Evolutionary conservation across 2,329 filamentous ascomycete species (phyloP), one percentile per base, ranked within the genome.

Genomic region (Fusarium denticulatum): DNA sequence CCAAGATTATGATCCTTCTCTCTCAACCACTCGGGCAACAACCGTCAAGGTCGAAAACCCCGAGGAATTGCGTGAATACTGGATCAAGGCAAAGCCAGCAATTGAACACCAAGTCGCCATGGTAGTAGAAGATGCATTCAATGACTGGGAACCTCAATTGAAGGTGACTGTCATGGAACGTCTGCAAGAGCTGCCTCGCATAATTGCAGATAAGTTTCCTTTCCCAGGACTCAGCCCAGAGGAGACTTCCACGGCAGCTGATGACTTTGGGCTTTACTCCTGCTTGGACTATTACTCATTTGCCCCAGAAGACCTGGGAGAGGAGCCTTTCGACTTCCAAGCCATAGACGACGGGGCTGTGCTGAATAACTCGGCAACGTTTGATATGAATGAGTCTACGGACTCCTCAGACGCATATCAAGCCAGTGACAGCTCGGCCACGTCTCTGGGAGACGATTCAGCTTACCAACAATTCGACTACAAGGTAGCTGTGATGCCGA

Each of bases 401-500:
- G 71, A 74, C n/a, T 74, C 60, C 14, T 74, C 72, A 12, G 68
- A 69, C 7, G 43, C 60, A 7, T 69, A 49, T 14, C 64, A 58
- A n/a, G 57, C 56, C 30, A 69, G 71, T 15, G 65, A 32, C 22
- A 74, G 72, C 55, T 74, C 72, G 10, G 64, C 64, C 22, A 74
- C 72, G 4, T 74, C 72, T 12, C 45, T 72, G 3, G 60, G 67
- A 42, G 71, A 67, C 13, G 72, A 74, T 28, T 30, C 52, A 9
- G 22, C 43, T 39, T 66, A 74, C n/a, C 68, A 69, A 24, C 43
- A 61, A 6, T 45, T 58, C 24, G 57, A 73, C 45, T 66, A 22
- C 18, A 71, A 73, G 45, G 15, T 40, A 15, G 30, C 24, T 5
- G 6, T 47, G 39, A 14, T 57, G 11, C 50, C 62, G 6, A 39